Evolutionary conservation across 2,329 filamentous ascomycete species (phyloP).

Genomic region (Teratosphaeria epicoccoides): DNA sequence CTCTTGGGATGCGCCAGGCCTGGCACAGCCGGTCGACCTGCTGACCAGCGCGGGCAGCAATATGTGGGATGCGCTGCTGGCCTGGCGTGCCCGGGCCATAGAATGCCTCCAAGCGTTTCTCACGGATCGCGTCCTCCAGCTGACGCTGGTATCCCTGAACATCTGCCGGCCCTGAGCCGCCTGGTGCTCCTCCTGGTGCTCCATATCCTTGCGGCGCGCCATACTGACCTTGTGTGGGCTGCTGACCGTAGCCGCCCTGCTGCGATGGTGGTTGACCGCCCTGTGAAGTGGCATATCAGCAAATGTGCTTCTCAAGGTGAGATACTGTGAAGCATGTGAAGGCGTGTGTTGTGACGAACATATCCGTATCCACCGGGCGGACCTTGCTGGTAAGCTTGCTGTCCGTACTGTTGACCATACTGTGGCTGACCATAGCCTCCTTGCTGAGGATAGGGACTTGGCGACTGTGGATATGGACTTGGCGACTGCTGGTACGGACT

Average conservation of each 20-base stretch:
- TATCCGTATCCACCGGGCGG: slow-evolving; percentile 25
- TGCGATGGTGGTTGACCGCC: slow-evolving; percentile 10
- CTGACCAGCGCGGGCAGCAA: slow-evolving; percentile 38
- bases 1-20: slow-evolving; percentile 45
- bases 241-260: slow-evolving; percentile 11
- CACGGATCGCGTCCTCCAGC: slow-evolving; percentile 46
- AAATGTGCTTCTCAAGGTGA: slow-evolving; percentile 5
- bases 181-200: slow-evolving; percentile 23
- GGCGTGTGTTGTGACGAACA: slow-evolving; percentile 16
- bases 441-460: slow-evolving; percentile 6
- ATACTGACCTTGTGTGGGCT: slow-evolving; percentile 12
- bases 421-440: slow-evolving; percentile 8
- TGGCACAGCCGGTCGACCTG: slow-evolving; percentile 46
- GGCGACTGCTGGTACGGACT: slow-evolving; percentile 1
- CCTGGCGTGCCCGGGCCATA: slow-evolving; percentile 45
- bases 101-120: slow-evolving; percentile 49
- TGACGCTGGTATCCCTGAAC: slow-evolving; percentile 46
- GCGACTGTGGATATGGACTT: neutral
- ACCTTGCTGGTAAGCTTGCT: slow-evolving; percentile 22
- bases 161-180: slow-evolving; percentile 29
- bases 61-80: slow-evolving; percentile 34
- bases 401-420: slow-evolving; percentile 12
- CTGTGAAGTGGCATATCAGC: slow-evolving; percentile 7
- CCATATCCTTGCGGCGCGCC: slow-evolving; percentile 21
- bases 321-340: neutral